Percentiles rank a stretch among this genome's conserved stretches.
Evolutionary conservation across 129 eudicot species (phyloP).

Genomic region (Chrysanthemum lavandulifolium): DNA sequence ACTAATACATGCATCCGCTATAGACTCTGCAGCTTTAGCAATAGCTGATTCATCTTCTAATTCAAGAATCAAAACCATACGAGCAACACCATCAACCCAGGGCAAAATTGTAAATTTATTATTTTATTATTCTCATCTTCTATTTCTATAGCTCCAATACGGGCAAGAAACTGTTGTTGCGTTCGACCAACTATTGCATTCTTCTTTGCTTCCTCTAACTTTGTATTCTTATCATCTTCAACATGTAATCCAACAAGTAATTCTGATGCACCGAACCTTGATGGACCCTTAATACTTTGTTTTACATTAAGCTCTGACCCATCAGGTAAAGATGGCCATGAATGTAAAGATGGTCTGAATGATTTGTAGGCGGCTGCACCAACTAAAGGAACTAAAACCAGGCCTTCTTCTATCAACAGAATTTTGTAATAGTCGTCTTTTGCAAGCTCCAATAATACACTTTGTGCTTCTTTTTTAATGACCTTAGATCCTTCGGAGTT

Average conservation of each 20-base stretch:
- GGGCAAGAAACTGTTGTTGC: constrained; percentile 79
- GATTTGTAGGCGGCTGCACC: constrained; percentile 79
- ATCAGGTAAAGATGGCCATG: constrained; percentile 90
- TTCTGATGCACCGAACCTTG: constrained; percentile 70
- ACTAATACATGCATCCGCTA: constrained; percentile 74
- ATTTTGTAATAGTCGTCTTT: constrained; percentile 70
- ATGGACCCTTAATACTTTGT: constrained; percentile 45
- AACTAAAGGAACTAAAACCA: constrained; percentile 72
- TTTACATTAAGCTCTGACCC: constrained; percentile 54
- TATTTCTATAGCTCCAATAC: constrained; percentile 70
- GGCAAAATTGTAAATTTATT: constrained; percentile 65
- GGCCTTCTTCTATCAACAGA: constrained; percentile 85
- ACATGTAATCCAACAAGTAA: constrained; percentile 65
- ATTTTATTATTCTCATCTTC: constrained; percentile 42
- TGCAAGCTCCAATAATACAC: constrained; percentile 63
- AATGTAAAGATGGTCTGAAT: constrained; percentile 52
- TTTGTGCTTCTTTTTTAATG: constrained; percentile 60
- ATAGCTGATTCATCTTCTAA: constrained; percentile 77
- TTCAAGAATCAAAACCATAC: constrained; percentile 77
- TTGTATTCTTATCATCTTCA: constrained; percentile 37
- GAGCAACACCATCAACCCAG: constrained; percentile 75
- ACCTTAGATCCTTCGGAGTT: constrained; percentile 51
- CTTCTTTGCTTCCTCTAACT: constrained; percentile 60
- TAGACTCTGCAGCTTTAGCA: constrained; percentile 71
- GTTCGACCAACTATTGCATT: constrained; percentile 71